Base-by-base conservation (phyloP, 2,329 filamentous ascomycete genomes). In the Cryphonectria carpinicola region DNA sequence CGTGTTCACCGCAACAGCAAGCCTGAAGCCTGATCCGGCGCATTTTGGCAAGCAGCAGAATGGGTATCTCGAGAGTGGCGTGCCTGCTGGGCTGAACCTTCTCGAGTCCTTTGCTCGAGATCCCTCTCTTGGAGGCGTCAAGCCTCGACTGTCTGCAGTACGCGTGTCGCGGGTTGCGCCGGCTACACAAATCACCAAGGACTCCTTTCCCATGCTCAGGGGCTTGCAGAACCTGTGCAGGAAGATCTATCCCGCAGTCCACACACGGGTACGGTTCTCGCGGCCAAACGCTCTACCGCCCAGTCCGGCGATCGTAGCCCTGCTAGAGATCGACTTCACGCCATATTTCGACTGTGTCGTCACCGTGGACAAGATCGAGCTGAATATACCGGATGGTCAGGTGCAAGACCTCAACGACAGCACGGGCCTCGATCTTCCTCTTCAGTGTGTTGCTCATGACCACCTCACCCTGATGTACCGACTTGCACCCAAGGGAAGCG, bases 401-500 rank as follows among this genome's bases (percentile, higher is more conserved):
- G 86, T 92, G 25, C 85, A 90, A 69, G 83, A 88, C 70, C 84
- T 92, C 19, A 88, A 87, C 73, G 79, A 81, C 52, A 79, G 84
- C 61, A 81, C 84, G 1, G 85, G 84, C 37, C 79, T 88, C 72
- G 72, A 76, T n/a, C 81, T 91, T 28, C 88, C 89, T 5, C 81
- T 91, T 37, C 83, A 84, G 58, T 91, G 90, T 77, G 89, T 89
- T 19, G 88, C 92, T 22, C 90, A 92, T 75, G 93, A 95, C 77
- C 92, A 94, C 78, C 82, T 93, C 72, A 92, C 91, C 1, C 89
- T 94, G 75, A 83, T 95, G 67, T 95, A 94, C 81, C 88, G 87
- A 67, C 86, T 93, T 71, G 81, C 82, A 14, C 88, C 89, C 1
- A 81, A 82, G 52, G 82, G 84, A 65, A 80, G 80, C n/a, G 84